These are phyloP conservation scores for Sextonia rubra DNA, from an alignment of 164 flowering plant genomes.

Conservation along the genomic window DNA sequence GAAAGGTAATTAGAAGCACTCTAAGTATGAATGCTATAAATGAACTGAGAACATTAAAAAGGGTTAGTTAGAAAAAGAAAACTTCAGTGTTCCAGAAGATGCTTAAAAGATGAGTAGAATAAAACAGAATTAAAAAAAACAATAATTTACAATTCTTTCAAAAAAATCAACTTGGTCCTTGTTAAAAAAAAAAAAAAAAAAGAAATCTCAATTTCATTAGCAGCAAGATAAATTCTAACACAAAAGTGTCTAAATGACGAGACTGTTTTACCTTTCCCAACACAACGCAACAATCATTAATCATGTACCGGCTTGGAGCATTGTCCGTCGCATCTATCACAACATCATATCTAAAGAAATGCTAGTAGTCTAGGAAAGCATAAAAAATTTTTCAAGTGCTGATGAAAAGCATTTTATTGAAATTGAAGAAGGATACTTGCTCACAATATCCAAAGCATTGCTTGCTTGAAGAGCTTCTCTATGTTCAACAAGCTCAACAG, in stretches of 20 bases:
- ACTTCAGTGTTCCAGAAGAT: neutral
- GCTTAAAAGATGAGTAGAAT: neutral
- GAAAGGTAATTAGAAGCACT: neutral
- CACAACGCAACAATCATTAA: conserved; percentile 89
- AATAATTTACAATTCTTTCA: no score
- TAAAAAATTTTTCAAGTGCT: neutral
- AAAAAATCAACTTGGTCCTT: no score
- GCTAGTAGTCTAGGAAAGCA: conserved; percentile 29
- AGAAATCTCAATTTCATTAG: neutral
- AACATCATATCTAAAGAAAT: conserved; percentile 65
- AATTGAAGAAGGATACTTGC: conserved; percentile 66
- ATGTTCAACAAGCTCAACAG: conserved; percentile 65
- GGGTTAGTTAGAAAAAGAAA: neutral
- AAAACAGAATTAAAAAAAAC: neutral
- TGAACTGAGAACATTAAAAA: neutral
- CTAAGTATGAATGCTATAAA: no score
- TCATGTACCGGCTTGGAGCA: conserved; percentile 90
- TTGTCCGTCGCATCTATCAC: conserved; percentile 95
- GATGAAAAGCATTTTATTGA: neutral
- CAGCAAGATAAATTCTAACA: neutral
- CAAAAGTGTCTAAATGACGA: neutral
- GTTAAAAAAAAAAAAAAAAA: no score
- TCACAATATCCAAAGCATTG: conserved; percentile 86
- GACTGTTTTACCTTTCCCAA: conserved; percentile 65
- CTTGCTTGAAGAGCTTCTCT: conserved; percentile 68